phyloP scores from a whole-genome alignment of 495 filamentous ascomycete species.

The Penicillium paxilli region DNA sequence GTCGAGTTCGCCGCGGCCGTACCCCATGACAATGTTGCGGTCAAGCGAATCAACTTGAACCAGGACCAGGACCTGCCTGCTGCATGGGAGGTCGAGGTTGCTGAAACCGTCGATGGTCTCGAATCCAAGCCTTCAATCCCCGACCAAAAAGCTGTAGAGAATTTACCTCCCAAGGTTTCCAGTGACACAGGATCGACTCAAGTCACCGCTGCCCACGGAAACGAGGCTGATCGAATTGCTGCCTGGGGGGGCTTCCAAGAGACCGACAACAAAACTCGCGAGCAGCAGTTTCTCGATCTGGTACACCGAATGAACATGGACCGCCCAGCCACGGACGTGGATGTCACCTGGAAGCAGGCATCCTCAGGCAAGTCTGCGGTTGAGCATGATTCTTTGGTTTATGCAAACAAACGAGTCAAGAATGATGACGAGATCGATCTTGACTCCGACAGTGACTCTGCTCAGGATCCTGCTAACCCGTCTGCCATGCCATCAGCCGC shows the following conservation, averaged over 20 bases:
- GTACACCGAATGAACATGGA: neutral
- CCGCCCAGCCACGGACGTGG: neutral
- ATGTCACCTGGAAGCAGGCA: neutral
- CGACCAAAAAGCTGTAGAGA: too few species aligned
- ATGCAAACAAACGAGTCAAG: neutral
- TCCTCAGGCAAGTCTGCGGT: neutral
- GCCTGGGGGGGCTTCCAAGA: neutral
- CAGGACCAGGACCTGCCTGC: neutral
- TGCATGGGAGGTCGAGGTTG: conserved; percentile 8
- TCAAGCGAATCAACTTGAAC: neutral
- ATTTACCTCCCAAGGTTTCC: neutral
- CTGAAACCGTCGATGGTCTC: neutral
- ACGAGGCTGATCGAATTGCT: neutral
- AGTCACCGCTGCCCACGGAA: neutral
- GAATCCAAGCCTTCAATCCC: too few species aligned
- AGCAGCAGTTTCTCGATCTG: neutral
- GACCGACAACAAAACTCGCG: neutral
- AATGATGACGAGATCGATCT: conserved; percentile 51
- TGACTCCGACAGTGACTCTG: conserved; percentile 40
- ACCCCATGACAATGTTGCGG: conserved; percentile 50
- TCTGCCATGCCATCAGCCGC: too few species aligned
- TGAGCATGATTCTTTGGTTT: neutral
- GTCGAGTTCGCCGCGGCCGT: conserved; percentile 78
- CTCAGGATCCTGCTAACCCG: too few species aligned
- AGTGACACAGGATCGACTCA: too few species aligned